Evolutionary conservation across 2,329 filamentous ascomycete genomes (phyloP).

Genomic region (Leptographium procerum): DNA sequence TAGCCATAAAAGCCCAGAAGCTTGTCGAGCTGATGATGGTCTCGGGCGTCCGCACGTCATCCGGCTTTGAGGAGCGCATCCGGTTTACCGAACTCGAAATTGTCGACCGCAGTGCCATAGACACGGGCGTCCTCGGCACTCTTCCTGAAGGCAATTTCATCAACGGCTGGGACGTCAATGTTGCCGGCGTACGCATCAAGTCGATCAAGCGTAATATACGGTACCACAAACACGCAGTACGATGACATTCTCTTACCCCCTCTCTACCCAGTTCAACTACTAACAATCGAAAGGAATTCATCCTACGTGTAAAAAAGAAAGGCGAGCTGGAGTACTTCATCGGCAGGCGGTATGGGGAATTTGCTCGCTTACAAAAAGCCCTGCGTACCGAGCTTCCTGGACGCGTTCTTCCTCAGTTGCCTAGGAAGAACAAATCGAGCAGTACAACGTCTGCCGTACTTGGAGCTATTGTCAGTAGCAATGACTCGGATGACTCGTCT

Average conservation of each 20-base stretch:
- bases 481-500: conserved; percentile 68
- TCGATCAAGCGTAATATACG: conserved; percentile 76
- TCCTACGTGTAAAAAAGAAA: conserved; percentile 73
- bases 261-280: neutral
- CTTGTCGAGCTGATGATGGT: conserved; percentile 99
- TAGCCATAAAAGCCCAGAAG: conserved; percentile 89
- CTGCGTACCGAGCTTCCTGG: conserved; percentile 80
- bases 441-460: conserved; percentile 52
- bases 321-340: conserved; percentile 68
- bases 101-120: conserved; percentile 84
- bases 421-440: conserved; percentile 81
- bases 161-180: conserved; percentile 95
- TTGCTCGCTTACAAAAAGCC: conserved; percentile 65
- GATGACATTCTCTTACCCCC: conserved; percentile 18
- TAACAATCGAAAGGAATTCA: conserved; percentile 55
- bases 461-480: conserved; percentile 38
- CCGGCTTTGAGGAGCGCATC: conserved; percentile 94
- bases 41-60: conserved; percentile 87
- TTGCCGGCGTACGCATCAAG: conserved; percentile 74
- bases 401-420: conserved; percentile 75
- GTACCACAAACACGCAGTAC: conserved; percentile 81
- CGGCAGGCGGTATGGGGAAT: conserved; percentile 80
- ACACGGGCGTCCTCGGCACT: conserved; percentile 76
- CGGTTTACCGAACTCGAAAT: conserved; percentile 95
- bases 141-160: conserved; percentile 84